A percentile compares a stretch with the other conserved stretches of the same genome.
Evolutionary conservation across 176 grass and related monocot genomes (phyloP).

Genomic region (Oryza meyeriana): DNA sequence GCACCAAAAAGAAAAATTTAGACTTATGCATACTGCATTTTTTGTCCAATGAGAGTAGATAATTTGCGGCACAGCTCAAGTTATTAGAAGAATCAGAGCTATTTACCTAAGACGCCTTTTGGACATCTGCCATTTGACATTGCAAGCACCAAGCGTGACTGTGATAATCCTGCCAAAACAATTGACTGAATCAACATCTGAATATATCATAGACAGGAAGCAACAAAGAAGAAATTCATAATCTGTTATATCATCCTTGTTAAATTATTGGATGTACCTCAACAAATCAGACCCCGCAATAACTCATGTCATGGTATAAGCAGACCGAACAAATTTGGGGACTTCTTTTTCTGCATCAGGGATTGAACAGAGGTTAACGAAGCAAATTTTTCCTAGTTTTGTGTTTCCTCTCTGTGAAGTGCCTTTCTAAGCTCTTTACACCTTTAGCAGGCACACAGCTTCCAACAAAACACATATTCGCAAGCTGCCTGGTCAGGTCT

Average conservation of each 20-base stretch:
- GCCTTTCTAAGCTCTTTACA: no score
- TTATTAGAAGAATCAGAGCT: not conserved
- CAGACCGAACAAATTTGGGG: no score
- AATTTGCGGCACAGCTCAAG: not conserved
- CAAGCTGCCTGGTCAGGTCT: no score
- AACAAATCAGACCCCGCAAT: conserved; percentile 53
- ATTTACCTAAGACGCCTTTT: conserved; percentile 64
- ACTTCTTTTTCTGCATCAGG: no score
- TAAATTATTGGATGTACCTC: conserved; percentile 44
- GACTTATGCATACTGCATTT: no score
- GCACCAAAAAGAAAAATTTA: no score
- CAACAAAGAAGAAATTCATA: not conserved
- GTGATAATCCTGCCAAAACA: conserved; percentile 56
- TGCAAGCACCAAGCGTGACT: conserved; percentile 63
- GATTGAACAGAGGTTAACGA: no score
- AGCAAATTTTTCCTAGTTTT: no score
- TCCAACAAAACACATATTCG: no score
- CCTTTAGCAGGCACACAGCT: no score
- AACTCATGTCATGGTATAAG: not conserved
- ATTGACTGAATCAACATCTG: not conserved
- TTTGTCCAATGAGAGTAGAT: not conserved
- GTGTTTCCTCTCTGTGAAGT: no score
- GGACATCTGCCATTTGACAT: conserved; percentile 48
- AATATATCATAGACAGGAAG: not conserved
- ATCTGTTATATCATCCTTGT: not conserved